phyloP scores from a whole-genome alignment of 202 grass and related monocot genomes.

The Saccharum hybrid region DNA sequence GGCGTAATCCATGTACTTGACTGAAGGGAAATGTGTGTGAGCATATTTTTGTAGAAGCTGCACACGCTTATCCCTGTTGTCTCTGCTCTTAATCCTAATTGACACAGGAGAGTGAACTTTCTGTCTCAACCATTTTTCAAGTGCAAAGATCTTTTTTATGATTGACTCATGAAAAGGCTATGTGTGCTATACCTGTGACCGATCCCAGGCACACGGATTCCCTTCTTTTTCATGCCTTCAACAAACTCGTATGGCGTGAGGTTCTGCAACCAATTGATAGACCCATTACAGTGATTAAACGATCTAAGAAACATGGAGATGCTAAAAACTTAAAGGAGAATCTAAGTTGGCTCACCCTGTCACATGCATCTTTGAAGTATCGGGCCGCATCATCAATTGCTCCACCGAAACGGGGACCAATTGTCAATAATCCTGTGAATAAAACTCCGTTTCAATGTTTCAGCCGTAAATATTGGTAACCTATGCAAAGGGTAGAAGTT shows the following conservation, averaged over 20 bases:
- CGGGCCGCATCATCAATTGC: slow-evolving; percentile 98
- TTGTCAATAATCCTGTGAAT: slow-evolving; percentile 82
- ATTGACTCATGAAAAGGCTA: slow-evolving; percentile 28
- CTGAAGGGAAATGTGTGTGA: slow-evolving; percentile 86
- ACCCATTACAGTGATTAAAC: slow-evolving; percentile 23
- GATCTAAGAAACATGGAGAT: slow-evolving; percentile 31
- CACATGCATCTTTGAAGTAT: slow-evolving; percentile 98
- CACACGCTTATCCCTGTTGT: slow-evolving; percentile 97
- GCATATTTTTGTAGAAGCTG: slow-evolving; percentile 97
- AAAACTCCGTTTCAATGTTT: slow-evolving; percentile 33
- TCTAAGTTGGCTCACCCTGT: slow-evolving; percentile 60
- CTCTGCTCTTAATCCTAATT: slow-evolving; percentile 94
- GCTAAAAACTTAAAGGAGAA: not conserved
- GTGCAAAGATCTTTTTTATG: slow-evolving; percentile 22
- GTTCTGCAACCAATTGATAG: slow-evolving; percentile 50
- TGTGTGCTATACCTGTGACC: slow-evolving; percentile 76
- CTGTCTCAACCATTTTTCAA: not conserved
- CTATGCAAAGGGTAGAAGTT: slow-evolving; percentile 9
- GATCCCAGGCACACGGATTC: slow-evolving; percentile 95
- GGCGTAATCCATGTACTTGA: slow-evolving; percentile 98
- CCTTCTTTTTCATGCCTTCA: slow-evolving; percentile 99
- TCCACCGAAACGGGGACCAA: slow-evolving; percentile 96
- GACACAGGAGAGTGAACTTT: slow-evolving; percentile 28
- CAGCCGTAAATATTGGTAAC: not conserved
- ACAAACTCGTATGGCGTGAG: slow-evolving; percentile 96